Evolutionary conservation across 108 stramenopile species (phyloP).

Genomic region (Pseudonitzschia delicatissima): DNA sequence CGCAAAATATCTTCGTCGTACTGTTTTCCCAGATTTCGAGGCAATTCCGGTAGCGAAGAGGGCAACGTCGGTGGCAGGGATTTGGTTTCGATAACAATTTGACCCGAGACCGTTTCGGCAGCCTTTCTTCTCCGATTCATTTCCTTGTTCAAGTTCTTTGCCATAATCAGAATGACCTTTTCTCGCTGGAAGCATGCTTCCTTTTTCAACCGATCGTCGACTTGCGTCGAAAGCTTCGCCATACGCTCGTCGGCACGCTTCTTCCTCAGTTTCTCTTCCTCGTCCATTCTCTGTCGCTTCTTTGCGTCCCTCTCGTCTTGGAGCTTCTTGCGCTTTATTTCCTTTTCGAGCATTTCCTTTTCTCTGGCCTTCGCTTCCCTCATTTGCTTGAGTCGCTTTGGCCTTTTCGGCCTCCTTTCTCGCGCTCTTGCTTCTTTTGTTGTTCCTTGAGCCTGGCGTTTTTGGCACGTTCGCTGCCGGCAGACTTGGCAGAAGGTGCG

Average conservation of each 20-base stretch:
- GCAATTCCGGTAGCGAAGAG: conserved; percentile 29
- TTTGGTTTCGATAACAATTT: conserved; percentile 27
- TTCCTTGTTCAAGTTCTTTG: conserved; percentile 66
- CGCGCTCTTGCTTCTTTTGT: conserved; percentile 48
- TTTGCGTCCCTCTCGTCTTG: conserved; percentile 61
- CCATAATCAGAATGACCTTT: conserved; percentile 56
- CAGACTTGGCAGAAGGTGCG: conserved; percentile 6
- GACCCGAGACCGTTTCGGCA: conserved; percentile 59
- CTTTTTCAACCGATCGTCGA: conserved; percentile 77
- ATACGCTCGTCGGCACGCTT: conserved; percentile 73
- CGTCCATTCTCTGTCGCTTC: conserved; percentile 66
- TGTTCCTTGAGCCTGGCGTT: conserved; percentile 43
- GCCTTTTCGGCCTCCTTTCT: conserved; percentile 39
- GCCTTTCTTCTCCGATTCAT: conserved; percentile 63
- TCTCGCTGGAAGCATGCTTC: conserved; percentile 72
- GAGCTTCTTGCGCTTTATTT: conserved; percentile 50
- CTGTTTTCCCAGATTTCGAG: conserved; percentile 44
- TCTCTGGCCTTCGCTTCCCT: conserved; percentile 40
- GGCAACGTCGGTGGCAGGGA: neutral
- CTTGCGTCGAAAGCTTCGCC: conserved; percentile 54
- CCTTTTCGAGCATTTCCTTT: conserved; percentile 39
- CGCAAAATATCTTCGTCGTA: conserved; percentile 75
- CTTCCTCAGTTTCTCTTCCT: conserved; percentile 73
- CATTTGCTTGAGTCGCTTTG: conserved; percentile 40
- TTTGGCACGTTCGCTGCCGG: conserved; percentile 24